Evolutionary conservation across 1,284 basidiomycete genomes (phyloP), one percentile per base, ranked within the genome.

Genomic region (Sanguinoderma infundibulare): DNA sequence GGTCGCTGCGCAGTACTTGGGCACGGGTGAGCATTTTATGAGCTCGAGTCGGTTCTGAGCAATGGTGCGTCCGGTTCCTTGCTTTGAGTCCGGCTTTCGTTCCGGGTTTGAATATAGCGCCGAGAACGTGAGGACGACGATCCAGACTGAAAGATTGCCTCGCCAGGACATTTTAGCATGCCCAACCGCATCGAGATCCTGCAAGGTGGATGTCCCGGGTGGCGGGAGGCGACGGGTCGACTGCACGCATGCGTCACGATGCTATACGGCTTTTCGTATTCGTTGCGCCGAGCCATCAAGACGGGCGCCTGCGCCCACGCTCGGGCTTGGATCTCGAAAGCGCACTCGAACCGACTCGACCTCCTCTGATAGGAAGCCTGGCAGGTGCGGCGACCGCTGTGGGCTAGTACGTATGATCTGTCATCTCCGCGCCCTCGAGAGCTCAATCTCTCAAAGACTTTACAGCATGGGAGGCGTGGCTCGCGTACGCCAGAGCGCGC

Each of bases 81-180:
- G 26, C 40, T n/a, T n/a, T n/a, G n/a, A n/a, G n/a, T 26, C 40
- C 49, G 59, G 54, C 59, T 40, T 38, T 32, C 59, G 59, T 56
- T 15, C 59, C 59, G 59, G 49, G 35, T 44, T 34, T 60, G 53
- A 60, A 60, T 60, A 40, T 51, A 47, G 30, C 49, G 40, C 59
- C 54, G 49, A 53, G 53, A 52, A 50, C 46, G 32, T 30, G 42
- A 46, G 46, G 38, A 35, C 59, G 59, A 60, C 53, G 59, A 60
- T 60, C 59, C 59, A 60, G 53, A 56, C 49, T 32, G 44, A 35
- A 35, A 46, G 59, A 53, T 53, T 51, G 49, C 46, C 44, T 55
- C 44, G 53, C 58, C 46, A 53, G 49, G 47, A 56, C 44, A n/a
- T 40, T 56, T 38, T n/a, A n/a, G n/a, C n/a, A n/a, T n/a, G n/a